Percentiles rank a stretch among this genome's conserved stretches.
These are phyloP conservation scores for Leishmania amazonensis DNA, from an alignment of 208 protist genomes.

Conservation along the genomic window DNA sequence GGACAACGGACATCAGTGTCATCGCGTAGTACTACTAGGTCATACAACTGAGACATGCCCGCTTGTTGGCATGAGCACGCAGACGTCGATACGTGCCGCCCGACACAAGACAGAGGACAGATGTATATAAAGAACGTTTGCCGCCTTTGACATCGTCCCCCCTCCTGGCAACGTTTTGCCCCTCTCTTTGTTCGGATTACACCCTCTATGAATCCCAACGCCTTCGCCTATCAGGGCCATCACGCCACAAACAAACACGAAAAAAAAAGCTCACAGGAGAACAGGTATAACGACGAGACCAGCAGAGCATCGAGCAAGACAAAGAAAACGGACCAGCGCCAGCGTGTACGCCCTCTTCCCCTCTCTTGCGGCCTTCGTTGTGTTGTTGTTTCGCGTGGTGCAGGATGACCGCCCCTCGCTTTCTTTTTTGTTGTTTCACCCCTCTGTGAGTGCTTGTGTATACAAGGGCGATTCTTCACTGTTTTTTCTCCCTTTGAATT, in stretches of 20 bases:
- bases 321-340: no score
- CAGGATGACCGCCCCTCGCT: no score
- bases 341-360: no score
- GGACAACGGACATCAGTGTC: not conserved
- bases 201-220: not conserved
- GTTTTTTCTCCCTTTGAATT: no score
- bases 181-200: not conserved
- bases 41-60: not conserved
- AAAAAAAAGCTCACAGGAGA: not conserved
- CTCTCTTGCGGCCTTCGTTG: not conserved
- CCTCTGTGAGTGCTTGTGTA: no score
- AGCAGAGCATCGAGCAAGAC: not conserved
- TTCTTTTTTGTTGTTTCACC: no score
- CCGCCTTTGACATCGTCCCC: not conserved
- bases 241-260: not conserved
- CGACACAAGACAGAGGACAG: not conserved
- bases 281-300: not conserved
- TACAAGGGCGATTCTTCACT: no score
- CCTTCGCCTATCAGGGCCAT: not conserved
- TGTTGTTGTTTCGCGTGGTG: not conserved
- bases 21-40: not conserved
- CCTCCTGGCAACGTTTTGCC: not conserved
- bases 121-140: not conserved
- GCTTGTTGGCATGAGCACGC: not conserved
- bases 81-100: not conserved